Conservation (phyloP, 2,329 filamentous ascomycete species). For the Colletotrichum tropicale region DNA sequence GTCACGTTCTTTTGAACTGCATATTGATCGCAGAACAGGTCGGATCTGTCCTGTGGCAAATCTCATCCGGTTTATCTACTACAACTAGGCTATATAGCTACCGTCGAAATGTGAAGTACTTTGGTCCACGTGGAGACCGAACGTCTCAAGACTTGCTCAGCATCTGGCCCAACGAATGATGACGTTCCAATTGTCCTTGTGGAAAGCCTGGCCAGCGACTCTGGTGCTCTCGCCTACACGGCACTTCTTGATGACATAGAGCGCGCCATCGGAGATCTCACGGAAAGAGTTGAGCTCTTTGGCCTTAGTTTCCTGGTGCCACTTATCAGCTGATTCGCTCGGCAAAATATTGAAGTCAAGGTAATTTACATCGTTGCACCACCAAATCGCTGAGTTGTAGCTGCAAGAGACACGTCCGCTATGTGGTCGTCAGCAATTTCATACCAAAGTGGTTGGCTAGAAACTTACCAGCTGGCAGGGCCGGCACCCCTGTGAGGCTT, state of each 20-base stretch:
- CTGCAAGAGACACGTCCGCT: constrained; percentile 11
- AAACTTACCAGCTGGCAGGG: background rate
- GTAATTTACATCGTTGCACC: constrained; percentile 27
- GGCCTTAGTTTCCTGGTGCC: background rate
- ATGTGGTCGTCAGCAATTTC: background rate
- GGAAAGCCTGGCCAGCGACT: background rate
- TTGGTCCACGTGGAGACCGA: background rate
- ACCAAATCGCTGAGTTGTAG: constrained; percentile 22
- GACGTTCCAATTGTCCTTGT: background rate
- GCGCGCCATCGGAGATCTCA: constrained; percentile 3
- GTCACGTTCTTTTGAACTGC: rapidly evolving
- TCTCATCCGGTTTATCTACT: background rate
- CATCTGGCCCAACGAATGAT: background rate
- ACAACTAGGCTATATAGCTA: background rate
- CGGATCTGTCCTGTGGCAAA: background rate
- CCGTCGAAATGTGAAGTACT: background rate
- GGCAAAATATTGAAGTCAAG: background rate
- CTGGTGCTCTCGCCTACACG: background rate
- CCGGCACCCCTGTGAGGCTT: constrained; percentile 18
- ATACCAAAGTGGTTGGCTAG: background rate
- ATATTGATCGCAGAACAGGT: background rate
- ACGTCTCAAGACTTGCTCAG: background rate
- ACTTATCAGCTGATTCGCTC: background rate
- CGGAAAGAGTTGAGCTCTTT: background rate
- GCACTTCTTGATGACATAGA: background rate